phyloP scores from a whole-genome alignment of 108 stramenopile genomes.

The Skeletonema costatum region DNA sequence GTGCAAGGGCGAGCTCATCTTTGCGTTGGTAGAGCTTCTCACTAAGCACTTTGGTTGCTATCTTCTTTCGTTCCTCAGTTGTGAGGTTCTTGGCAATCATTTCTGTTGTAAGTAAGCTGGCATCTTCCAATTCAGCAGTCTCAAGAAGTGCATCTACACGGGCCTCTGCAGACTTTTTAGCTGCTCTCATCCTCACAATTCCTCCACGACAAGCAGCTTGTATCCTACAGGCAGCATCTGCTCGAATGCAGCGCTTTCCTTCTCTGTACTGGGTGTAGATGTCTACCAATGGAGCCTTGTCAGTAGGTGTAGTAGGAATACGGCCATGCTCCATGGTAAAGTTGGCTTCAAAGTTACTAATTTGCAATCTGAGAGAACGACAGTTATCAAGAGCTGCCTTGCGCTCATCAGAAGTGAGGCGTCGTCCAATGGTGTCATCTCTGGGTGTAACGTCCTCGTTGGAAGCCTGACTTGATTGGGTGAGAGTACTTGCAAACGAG shows the following conservation, averaged over 20 bases:
- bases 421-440: not conserved
- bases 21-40: not conserved
- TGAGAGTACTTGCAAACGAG: not conserved
- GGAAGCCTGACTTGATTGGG: not conserved
- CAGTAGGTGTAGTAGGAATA: not conserved
- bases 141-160: not conserved
- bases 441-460: not conserved
- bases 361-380: not conserved
- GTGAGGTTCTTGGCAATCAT: not conserved
- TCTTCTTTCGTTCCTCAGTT: conserved; percentile 5
- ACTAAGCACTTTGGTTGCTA: conserved; percentile 1
- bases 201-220: not conserved
- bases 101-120: not conserved
- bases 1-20: not conserved
- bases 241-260: not conserved
- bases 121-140: not conserved
- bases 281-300: not conserved
- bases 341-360: conserved; percentile 1
- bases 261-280: not conserved
- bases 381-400: not conserved
- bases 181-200: not conserved
- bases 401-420: not conserved
- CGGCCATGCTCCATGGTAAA: not conserved
- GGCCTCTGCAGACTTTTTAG: not conserved
- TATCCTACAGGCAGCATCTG: not conserved